These are phyloP conservation scores for Groenewaldozyma sp. DNA, from an alignment of 1,139 yeast genomes.

Conservation along the genomic window DNA sequence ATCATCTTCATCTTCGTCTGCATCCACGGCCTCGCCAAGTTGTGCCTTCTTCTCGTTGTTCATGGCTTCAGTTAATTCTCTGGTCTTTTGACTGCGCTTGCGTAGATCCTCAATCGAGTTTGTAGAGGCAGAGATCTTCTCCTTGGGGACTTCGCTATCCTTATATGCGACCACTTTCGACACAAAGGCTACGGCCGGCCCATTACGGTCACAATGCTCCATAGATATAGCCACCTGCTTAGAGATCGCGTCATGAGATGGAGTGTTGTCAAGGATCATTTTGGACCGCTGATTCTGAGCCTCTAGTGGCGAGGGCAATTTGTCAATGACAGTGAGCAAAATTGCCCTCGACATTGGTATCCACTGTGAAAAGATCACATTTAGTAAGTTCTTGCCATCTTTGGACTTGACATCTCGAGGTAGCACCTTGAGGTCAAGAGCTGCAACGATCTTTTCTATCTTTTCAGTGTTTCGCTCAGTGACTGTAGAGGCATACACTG, in stretches of 20 bases:
- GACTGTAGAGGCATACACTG: slow-evolving; percentile 66
- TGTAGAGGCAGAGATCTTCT: slow-evolving; percentile 27
- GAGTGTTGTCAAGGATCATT: slow-evolving; percentile 51
- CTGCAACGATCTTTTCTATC: slow-evolving; percentile 62
- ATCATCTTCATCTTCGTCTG: slow-evolving; percentile 11
- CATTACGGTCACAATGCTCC: slow-evolving; percentile 51
- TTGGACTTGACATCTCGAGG: slow-evolving; percentile 77
- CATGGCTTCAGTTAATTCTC: slow-evolving; percentile 42
- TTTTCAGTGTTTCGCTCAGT: slow-evolving; percentile 60
- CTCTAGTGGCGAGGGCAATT: slow-evolving; percentile 68
- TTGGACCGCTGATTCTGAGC: slow-evolving; percentile 71
- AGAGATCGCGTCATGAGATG: slow-evolving; percentile 45
- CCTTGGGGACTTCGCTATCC: slow-evolving; percentile 62
- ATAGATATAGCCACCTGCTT: slow-evolving; percentile 45
- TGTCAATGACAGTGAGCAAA: slow-evolving; percentile 73
- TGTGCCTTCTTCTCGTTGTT: slow-evolving; percentile 54
- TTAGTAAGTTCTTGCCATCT: slow-evolving; percentile 56
- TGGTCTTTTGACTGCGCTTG: slow-evolving; percentile 58
- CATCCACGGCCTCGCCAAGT: slow-evolving; percentile 19
- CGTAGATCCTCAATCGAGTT: slow-evolving; percentile 45
- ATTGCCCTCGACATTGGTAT: slow-evolving; percentile 84
- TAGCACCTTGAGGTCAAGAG: slow-evolving; percentile 56
- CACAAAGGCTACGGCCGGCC: slow-evolving; percentile 70
- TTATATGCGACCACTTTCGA: slow-evolving; percentile 87
- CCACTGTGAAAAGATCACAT: slow-evolving; percentile 86